phyloP scores from a whole-genome alignment of 2,329 filamentous ascomycete genomes.

The Fusarium annulatum region DNA sequence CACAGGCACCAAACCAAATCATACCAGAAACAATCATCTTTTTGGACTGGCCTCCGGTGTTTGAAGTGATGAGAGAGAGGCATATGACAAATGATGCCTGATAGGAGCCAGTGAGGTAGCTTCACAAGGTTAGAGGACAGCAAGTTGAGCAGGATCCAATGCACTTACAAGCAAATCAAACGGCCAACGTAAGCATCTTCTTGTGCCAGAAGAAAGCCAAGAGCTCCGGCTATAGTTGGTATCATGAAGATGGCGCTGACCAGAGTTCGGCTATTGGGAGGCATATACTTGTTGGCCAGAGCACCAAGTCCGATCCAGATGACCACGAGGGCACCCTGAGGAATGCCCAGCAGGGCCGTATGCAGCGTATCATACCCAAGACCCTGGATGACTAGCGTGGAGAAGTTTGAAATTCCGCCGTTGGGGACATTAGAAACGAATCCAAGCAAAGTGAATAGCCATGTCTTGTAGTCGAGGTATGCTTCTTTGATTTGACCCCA shows the following conservation, averaged over 20 bases:
- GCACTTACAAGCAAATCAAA: constrained; percentile 63
- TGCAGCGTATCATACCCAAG: constrained; percentile 61
- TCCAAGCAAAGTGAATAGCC: constrained; percentile 66
- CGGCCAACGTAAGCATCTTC: constrained; percentile 61
- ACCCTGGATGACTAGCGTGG: constrained; percentile 68
- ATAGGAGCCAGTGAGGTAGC: constrained; percentile 52
- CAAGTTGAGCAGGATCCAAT: fast-evolving
- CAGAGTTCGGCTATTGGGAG: constrained; percentile 61
- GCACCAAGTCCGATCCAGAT: constrained; percentile 56
- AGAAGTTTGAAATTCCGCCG: constrained; percentile 70
- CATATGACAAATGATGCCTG: constrained; percentile 55
- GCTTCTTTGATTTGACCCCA: constrained; percentile 66
- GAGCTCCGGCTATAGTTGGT: constrained; percentile 68
- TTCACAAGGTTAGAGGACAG: constrained; percentile 2
- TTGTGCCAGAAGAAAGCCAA: constrained; percentile 67
- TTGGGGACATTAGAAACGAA: constrained; percentile 66
- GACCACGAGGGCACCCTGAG: constrained; percentile 52
- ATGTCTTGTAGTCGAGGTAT: constrained; percentile 67
- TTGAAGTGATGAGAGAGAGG: constrained; percentile 60
- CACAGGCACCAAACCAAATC: constrained; percentile 69
- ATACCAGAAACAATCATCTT: constrained; percentile 73
- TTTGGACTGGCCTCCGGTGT: constrained; percentile 68
- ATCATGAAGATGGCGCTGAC: constrained; percentile 67
- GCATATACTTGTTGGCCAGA: constrained; percentile 53
- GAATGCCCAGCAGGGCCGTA: constrained; percentile 53